phyloP scores from a whole-genome alignment of 495 filamentous ascomycete species.

The Massariosphaeria phaeospora region DNA sequence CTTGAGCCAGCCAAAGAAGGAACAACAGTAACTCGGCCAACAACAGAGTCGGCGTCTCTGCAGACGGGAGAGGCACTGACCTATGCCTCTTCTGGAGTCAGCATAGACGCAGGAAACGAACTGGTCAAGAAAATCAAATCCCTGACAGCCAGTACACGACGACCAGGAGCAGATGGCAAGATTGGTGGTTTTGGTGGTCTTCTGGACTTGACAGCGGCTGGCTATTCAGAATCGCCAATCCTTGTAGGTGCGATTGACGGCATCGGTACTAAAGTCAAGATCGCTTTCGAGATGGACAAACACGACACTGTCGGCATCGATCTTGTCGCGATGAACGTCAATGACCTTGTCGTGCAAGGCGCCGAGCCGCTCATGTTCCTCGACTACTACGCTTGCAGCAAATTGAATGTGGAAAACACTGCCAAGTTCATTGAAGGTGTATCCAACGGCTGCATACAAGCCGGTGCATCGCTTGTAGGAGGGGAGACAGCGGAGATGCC shows the following conservation, averaged over 20 bases:
- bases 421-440: conserved; percentile 81
- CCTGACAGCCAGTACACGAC: conserved; percentile 69
- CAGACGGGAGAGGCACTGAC: conserved; percentile 52
- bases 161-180: conserved; percentile 78
- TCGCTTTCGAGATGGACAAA: conserved; percentile 80
- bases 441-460: conserved; percentile 72
- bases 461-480: conserved; percentile 83
- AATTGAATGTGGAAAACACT: conserved; percentile 70
- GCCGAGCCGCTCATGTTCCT: conserved; percentile 92
- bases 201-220: conserved; percentile 72
- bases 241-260: conserved; percentile 91
- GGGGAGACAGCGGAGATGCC: conserved; percentile 99
- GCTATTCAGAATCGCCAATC: conserved; percentile 68
- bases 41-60: background rate
- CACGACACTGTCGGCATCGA: conserved; percentile 91
- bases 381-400: conserved; percentile 89
- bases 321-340: conserved; percentile 97
- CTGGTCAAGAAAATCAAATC: conserved; percentile 86
- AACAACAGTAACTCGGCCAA: conserved; percentile 53
- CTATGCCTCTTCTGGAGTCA: conserved; percentile 89
- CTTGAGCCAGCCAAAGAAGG: conserved; percentile 83
- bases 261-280: conserved; percentile 92
- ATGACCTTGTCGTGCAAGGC: conserved; percentile 92
- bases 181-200: conserved; percentile 95
- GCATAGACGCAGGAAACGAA: conserved; percentile 84